A percentile compares a stretch with the other conserved stretches of the same genome.
phyloP scores from a whole-genome alignment of 495 filamentous ascomycete genomes.

The Cudoniella acicularis region DNA sequence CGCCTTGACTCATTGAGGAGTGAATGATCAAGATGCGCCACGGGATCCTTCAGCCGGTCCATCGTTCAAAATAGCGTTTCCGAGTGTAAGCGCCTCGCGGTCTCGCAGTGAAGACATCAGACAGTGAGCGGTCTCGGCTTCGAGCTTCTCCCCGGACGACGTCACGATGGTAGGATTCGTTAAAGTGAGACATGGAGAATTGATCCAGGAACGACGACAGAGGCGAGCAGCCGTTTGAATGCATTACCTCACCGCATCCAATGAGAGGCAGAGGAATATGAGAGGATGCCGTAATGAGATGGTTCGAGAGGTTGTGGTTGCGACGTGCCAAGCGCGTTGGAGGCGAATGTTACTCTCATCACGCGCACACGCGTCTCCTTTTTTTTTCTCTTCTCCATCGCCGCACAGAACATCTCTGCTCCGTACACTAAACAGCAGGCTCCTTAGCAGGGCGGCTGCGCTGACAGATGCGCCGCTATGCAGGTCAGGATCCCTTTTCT shows the following conservation, averaged over 20 bases:
- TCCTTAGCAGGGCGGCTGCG: no score
- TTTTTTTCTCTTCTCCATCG: no score
- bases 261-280: background rate
- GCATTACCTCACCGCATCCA: background rate
- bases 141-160: background rate
- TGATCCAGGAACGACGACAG: background rate
- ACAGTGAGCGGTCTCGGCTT: background rate
- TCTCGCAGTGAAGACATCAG: background rate
- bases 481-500: no score
- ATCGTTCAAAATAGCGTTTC: background rate
- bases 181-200: background rate
- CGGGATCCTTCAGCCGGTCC: background rate
- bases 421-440: no score
- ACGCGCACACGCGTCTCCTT: no score
- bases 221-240: background rate
- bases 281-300: background rate
- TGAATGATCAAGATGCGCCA: background rate
- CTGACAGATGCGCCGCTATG: no score
- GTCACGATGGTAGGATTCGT: background rate
- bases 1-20: background rate
- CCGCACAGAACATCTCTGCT: no score
- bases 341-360: no score
- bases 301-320: background rate
- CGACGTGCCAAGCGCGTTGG: background rate
- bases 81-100: background rate